A percentile compares a stretch with the other conserved stretches of the same genome.
phyloP scores from a whole-genome alignment of 2,329 filamentous ascomycete species.

The Apiospora rasikravindrae region DNA sequence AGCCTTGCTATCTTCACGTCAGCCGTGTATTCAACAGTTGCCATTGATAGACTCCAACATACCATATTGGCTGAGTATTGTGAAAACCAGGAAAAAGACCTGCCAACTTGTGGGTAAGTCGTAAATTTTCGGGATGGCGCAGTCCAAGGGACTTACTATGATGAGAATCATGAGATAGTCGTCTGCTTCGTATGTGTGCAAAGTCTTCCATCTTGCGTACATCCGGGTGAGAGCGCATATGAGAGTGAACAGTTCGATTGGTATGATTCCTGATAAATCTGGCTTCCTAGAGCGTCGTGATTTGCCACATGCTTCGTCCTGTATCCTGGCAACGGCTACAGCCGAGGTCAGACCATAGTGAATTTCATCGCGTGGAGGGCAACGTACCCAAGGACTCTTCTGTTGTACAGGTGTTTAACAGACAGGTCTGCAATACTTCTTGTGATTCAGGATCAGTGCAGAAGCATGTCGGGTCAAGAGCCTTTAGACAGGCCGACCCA shows the following conservation, averaged over 20 bases:
- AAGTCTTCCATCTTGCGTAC: slow-evolving; percentile 41
- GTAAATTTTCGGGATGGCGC: too few relatives aligned
- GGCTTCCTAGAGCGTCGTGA: slow-evolving; percentile 38
- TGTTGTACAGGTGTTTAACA: slow-evolving; percentile 32
- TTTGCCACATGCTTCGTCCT: slow-evolving; percentile 40
- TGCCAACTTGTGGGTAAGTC: background rate
- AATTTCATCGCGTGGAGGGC: background rate
- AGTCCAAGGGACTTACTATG: slow-evolving; percentile 33
- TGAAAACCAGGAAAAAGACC: slow-evolving; percentile 38
- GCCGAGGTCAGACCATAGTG: background rate
- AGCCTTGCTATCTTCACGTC: slow-evolving; percentile 31
- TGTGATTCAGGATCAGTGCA: slow-evolving; percentile 33
- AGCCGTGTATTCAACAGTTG: background rate
- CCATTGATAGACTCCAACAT: slow-evolving; percentile 8
- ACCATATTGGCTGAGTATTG: slow-evolving; percentile 41
- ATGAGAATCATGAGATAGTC: slow-evolving; percentile 47
- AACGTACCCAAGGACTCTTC: slow-evolving; percentile 35
- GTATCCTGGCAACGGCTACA: slow-evolving; percentile 38
- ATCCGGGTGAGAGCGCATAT: slow-evolving; percentile 43
- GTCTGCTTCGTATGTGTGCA: slow-evolving; percentile 40
- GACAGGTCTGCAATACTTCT: slow-evolving; percentile 30
- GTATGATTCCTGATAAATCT: slow-evolving; percentile 41
- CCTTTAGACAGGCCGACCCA: slow-evolving; percentile 31
- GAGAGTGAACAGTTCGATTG: slow-evolving; percentile 43
- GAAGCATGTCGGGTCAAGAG: slow-evolving; percentile 36